phyloP scores from a whole-genome alignment of 2,329 filamentous ascomycete genomes.

The Scedosporium boydii region DNA sequence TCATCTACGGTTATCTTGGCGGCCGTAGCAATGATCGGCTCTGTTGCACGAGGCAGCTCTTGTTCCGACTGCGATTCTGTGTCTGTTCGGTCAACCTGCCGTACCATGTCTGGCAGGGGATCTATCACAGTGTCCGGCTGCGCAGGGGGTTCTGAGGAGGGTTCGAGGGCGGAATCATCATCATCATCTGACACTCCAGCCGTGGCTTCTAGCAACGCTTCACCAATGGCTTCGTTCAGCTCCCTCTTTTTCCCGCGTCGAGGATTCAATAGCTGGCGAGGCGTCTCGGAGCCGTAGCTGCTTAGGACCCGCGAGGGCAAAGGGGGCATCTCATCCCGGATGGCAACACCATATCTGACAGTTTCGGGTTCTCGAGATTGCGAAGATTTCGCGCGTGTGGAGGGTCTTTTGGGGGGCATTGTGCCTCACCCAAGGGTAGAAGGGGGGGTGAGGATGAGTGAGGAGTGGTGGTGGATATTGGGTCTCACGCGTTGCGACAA shows the following conservation, averaged over 20 bases:
- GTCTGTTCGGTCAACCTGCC: background rate
- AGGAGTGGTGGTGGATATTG: background rate
- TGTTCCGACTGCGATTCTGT: background rate
- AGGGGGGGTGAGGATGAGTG: background rate
- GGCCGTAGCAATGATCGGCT: background rate
- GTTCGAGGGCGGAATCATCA: background rate
- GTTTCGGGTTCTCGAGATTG: background rate
- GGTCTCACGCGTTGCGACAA: background rate
- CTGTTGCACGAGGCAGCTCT: background rate
- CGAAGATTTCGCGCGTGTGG: conserved; percentile 6
- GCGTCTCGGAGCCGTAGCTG: conserved; percentile 15
- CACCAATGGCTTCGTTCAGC: conserved; percentile 12
- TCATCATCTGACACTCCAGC: conserved; percentile 9
- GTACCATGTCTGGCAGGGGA: background rate
- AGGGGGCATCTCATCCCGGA: conserved; percentile 13
- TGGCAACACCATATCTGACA: conserved; percentile 10
- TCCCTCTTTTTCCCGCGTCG: conserved; percentile 12
- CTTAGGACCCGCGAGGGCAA: conserved; percentile 13
- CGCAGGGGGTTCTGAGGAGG: background rate
- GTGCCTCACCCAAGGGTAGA: background rate
- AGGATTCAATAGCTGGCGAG: conserved; percentile 13
- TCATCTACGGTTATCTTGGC: too few relatives aligned
- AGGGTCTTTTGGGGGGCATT: conserved; percentile 1
- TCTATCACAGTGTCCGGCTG: background rate
- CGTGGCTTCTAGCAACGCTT: conserved; percentile 10